phyloP scores from a whole-genome alignment of 805 yeast species.

The Candida sithepensis region DNA sequence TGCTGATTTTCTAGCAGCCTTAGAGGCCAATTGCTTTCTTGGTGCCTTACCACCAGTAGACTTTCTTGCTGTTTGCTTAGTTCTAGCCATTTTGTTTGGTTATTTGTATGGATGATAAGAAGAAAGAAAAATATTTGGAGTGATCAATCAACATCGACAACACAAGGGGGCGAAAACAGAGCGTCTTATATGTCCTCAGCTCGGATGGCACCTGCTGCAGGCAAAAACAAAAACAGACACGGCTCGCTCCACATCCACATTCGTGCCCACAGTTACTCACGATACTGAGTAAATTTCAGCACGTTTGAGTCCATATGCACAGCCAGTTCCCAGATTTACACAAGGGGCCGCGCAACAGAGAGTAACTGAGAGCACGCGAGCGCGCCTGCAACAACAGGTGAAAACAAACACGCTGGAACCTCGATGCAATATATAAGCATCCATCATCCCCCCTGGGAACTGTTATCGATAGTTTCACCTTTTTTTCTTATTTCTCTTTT shows the following conservation, averaged over 20 bases:
- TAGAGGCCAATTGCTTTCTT: constrained; percentile 89
- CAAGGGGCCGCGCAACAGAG: not conserved
- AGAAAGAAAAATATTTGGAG: constrained; percentile 1
- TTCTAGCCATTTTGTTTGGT: constrained; percentile 69
- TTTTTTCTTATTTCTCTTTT: not conserved
- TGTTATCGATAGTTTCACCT: not conserved
- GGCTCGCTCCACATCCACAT: not conserved
- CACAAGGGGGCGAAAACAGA: too few relatives aligned
- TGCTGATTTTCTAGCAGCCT: constrained; percentile 91
- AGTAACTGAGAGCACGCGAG: too few relatives aligned
- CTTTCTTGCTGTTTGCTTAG: constrained; percentile 92
- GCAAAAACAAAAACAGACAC: too few relatives aligned
- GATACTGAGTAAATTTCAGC: not conserved
- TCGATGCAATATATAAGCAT: not conserved
- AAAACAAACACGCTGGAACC: not conserved
- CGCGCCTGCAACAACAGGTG: too few relatives aligned
- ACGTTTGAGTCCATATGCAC: too few relatives aligned
- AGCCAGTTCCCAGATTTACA: not conserved
- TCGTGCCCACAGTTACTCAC: not conserved
- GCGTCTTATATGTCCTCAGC: too few relatives aligned
- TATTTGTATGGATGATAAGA: constrained; percentile 11
- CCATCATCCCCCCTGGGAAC: not conserved
- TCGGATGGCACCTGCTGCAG: too few relatives aligned
- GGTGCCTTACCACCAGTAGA: constrained; percentile 96
- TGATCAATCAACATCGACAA: not conserved